Evolutionary conservation across 805 yeast species (phyloP).

Genomic region (Candida ponderosae): DNA sequence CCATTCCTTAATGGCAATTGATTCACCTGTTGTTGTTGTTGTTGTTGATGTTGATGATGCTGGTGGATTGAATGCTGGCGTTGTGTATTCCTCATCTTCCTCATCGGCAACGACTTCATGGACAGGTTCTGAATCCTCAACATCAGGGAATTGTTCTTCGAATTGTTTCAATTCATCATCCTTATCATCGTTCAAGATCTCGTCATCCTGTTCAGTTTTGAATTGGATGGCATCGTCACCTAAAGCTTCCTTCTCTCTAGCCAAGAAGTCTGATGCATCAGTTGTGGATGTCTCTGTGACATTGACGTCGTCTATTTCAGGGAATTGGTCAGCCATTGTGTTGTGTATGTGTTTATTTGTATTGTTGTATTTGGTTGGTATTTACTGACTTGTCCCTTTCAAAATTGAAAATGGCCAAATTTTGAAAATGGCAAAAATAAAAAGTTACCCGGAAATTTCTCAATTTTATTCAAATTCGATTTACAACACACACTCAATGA

Average conservation of each 20-base stretch:
- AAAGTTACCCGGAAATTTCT: too few relatives aligned
- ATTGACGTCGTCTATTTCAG: constrained; percentile 49
- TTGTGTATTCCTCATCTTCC: constrained; percentile 36
- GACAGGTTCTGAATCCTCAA: constrained; percentile 21
- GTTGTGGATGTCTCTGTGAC: constrained; percentile 25
- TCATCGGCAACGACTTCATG: constrained; percentile 14
- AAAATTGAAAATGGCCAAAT: too few relatives aligned
- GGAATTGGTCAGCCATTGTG: constrained; percentile 68
- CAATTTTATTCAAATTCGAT: too few relatives aligned
- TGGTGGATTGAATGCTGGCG: constrained; percentile 19
- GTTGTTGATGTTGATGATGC: constrained; percentile 19
- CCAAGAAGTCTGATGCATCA: constrained; percentile 48
- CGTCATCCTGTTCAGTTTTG: constrained; percentile 54
- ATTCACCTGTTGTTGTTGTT: constrained; percentile 29
- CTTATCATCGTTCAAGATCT: constrained; percentile 33
- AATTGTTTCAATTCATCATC: constrained; percentile 49
- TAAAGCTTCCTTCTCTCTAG: constrained; percentile 59
- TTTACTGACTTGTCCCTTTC: too few relatives aligned
- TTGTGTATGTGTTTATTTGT: neutral
- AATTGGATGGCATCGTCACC: constrained; percentile 55
- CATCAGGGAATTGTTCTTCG: constrained; percentile 59
- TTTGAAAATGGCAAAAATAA: too few relatives aligned
- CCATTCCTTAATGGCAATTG: constrained; percentile 70
- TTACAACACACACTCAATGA: too few relatives aligned
- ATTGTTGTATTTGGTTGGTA: neutral